Base-by-base conservation (phyloP, 148 eudicot genomes). In the Euryodendron excelsum region DNA sequence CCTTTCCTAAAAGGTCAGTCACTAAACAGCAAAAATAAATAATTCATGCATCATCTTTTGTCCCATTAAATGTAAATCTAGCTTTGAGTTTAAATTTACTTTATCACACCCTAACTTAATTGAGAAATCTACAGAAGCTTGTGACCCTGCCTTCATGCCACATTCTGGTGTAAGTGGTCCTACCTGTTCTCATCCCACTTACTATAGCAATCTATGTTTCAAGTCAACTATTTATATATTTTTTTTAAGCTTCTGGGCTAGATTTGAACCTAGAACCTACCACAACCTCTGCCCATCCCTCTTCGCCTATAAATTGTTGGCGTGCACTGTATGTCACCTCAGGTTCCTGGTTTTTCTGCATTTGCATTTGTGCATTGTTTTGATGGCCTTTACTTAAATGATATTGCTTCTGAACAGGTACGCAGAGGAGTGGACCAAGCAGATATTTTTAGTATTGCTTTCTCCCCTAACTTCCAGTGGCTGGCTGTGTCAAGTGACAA, bases 401-500 rank as follows among this genome's bases (percentile, higher is more conserved):
- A 30, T 52, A 25, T 67, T 64, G 17, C 14, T 36, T 79, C n/a
- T 65, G 23, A 55, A 72, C 53, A 94, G 98, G 97, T 94, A 55
- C 98, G 98, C 77, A 87, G 98, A 84, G 98, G 98, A 69, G 84
- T 87, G 30, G 97, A 94, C 74, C 89, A 79, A 78, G 98, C 98
- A 58, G 95, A 92, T 84, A 92, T 94, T 73, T 91, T 87, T 69
- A 87, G 87, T 74, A 89, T 94, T 76, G 88, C 95, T 45, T 86
- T 94, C 74, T 92, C 97, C 64, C 89, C 88, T 73, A 84, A 90
- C 74, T 91, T 91, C 84, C 94, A 89, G 77, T 92, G 97, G 97
- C 75, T 94, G 80, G 98, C 98, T n/a, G 98, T 86, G 62, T 90
- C 98, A 53, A 94, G 98, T 79, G 97, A 92, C 81, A 92, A 93